A percentile compares a stretch with the other conserved stretches of the same genome.
These are phyloP conservation scores for Alternaria sp. DNA, from an alignment of 2,329 filamentous ascomycete species.

Conservation along the genomic window DNA sequence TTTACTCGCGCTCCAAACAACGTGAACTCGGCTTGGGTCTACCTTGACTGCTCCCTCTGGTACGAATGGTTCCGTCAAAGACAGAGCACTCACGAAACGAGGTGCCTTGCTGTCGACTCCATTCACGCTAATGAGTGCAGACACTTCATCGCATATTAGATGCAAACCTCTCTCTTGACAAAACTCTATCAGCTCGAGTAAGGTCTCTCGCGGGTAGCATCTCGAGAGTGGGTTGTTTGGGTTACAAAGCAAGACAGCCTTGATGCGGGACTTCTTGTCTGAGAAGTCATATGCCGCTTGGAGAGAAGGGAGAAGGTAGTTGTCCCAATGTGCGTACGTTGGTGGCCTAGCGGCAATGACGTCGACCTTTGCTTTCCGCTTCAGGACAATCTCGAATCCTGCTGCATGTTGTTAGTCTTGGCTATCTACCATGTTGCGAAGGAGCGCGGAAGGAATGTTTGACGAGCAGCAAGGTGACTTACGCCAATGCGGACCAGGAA, in stretches of 20 bases:
- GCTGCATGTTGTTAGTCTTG: slow-evolving; percentile 17
- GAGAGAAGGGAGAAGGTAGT: slow-evolving; percentile 41
- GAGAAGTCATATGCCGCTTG: slow-evolving; percentile 44
- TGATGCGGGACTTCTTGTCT: slow-evolving; percentile 36
- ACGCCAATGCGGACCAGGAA: slow-evolving; percentile 45
- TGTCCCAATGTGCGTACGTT: slow-evolving; percentile 42
- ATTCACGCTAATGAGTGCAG: slow-evolving; percentile 28
- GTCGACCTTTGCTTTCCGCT: slow-evolving; percentile 34
- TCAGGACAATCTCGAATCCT: slow-evolving; percentile 31
- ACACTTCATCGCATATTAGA: slow-evolving; percentile 41
- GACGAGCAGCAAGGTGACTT: slow-evolving; percentile 14
- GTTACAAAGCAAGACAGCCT: slow-evolving; percentile 41
- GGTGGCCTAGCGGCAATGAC: slow-evolving; percentile 38
- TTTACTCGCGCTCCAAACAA: slow-evolving; percentile 44
- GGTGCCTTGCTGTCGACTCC: slow-evolving; percentile 14
- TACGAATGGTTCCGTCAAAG: slow-evolving; percentile 38
- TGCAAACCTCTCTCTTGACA: slow-evolving; percentile 43
- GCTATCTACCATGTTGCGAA: background rate
- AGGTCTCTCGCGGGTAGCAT: slow-evolving; percentile 35
- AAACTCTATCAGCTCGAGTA: slow-evolving; percentile 45
- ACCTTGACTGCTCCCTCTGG: slow-evolving; percentile 42
- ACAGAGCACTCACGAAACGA: slow-evolving; percentile 35
- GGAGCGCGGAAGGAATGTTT: background rate
- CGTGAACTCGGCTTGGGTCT: slow-evolving; percentile 42
- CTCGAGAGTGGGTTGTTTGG: slow-evolving; percentile 38